These are phyloP conservation scores for Anthracocystis setariae DNA, from an alignment of 1,284 basidiomycete genomes.

Conservation along the genomic window DNA sequence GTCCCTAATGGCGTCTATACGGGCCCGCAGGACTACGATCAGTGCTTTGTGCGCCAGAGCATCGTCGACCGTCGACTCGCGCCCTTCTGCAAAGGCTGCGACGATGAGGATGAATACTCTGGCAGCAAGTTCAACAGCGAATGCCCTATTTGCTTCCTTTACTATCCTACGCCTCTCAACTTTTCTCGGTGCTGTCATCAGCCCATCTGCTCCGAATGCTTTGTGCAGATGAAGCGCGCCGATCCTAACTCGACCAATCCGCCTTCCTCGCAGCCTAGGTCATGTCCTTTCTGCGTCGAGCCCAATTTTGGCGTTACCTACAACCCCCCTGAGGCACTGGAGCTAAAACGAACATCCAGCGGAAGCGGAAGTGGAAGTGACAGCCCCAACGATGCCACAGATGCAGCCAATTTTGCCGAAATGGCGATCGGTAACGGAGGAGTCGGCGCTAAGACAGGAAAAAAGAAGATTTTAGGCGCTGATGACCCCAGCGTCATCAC, in stretches of 20 bases:
- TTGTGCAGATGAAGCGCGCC: constrained; percentile 96
- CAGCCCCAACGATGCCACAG: constrained; percentile 38
- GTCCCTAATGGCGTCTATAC: constrained; percentile 88
- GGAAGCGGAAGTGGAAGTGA: constrained; percentile 36
- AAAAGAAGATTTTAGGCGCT: constrained; percentile 47
- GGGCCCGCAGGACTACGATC: constrained; percentile 83
- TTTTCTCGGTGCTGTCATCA: constrained; percentile 97
- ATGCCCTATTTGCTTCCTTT: constrained; percentile 97
- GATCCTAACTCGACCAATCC: constrained; percentile 73
- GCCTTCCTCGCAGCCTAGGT: constrained; percentile 71
- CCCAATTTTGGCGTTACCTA: constrained; percentile 96
- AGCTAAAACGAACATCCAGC: constrained; percentile 22
- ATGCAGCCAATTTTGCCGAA: constrained; percentile 52
- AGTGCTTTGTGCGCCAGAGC: constrained; percentile 82
- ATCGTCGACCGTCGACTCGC: constrained; percentile 88
- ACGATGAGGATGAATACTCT: constrained; percentile 89
- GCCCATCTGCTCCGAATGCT: constrained; percentile 98
- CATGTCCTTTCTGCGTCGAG: constrained; percentile 96
- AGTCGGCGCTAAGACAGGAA: constrained; percentile 20
- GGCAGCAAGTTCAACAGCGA: constrained; percentile 86
- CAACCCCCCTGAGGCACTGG: constrained; percentile 76
- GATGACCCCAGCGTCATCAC: constrained; percentile 60
- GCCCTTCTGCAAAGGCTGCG: constrained; percentile 93
- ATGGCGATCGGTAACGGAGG: constrained; percentile 55
- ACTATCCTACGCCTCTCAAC: constrained; percentile 73